Base-by-base conservation (phyloP, 768 basidiomycete genomes). In the Clitopilus hobsonii region DNA sequence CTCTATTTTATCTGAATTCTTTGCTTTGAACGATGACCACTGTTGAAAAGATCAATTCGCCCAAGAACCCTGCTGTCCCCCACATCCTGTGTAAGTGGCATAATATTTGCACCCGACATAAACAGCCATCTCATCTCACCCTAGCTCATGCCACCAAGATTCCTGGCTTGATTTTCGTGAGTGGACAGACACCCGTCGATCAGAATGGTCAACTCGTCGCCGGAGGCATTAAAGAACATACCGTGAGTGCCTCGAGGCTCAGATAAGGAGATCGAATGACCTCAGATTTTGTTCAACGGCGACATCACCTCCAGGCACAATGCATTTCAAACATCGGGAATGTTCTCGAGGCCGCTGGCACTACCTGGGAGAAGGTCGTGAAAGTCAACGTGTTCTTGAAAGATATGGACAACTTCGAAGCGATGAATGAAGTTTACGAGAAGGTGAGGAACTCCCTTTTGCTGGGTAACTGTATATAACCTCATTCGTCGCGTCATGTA, bases 341-440 rank as follows among this genome's bases (percentile, higher is more conserved):
- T 51, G 81, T 84, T 5, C 68, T 85, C 6, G 67, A 70, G 38
- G 77, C 81, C 1, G 75, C 82, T 4, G 77, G 80, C 6, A 83
- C 82, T 5, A 79, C 80, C 22, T 82, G 81, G 82, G 80, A 85
- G 58, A 82, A 82, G 59, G 81, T 80, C 3, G 71, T 74, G 38
- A 75, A 75, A 58, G 69, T 84, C 49, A 85, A 85, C 56, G 76
- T 86, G 5, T 86, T 82, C 65, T 67, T 85, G 58, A 84, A 82
- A 60, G 66, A 81, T 60, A 85, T 84, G 82, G 72, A 77, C 50
- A 71, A 83, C 58, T 86, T 82, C 53, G 65, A 65, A 14, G 70
- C 72, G 1, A 80, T 83, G 79, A 86, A 85, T 58, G 78, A 80
- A 58, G 69, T 77, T 14, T 85, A 85, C 59, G 79, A 74, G 53